Evolutionary conservation across 169 alveolate species (phyloP), one percentile per base, ranked within the genome.

Genomic region (Condylostoma magnum): DNA sequence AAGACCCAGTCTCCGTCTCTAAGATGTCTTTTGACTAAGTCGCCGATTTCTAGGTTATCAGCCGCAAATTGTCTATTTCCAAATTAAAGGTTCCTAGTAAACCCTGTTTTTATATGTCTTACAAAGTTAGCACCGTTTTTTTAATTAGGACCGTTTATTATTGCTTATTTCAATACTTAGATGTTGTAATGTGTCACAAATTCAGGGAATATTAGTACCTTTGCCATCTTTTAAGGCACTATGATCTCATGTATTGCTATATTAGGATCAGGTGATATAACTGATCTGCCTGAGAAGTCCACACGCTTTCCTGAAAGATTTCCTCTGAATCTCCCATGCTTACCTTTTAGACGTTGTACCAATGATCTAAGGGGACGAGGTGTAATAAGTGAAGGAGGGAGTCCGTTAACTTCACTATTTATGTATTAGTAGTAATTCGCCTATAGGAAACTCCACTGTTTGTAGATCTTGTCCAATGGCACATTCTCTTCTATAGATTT

Each of bases 201-300:
- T 72, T 97, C 99, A 4, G 99, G 99, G 82, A 93, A 97, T 3
- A 99, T 98, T 41, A 98, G 80, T 25, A 90, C 89, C 84, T 84
- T 95, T 6, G 99, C 99, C 82, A 97, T 97, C 80, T 92, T 90
- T 70, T 94, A 92, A 8, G 99, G 99, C 3, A 98, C 93, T 30
- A 97, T 99, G 28, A 98, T 99, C 80, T 98, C 96, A 80, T 95
- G 98, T 15, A 98, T 94, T 3, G 87, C 95, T 31, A 97, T 94
- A 84, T 98, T 98, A 31, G 99, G 99, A 76, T 98, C 99, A 2
- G 99, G 99, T 1, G 99, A 97, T 36, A 98, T 98, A 33, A 98
- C 99, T 10, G 99, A 97, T 57, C 99, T 83, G 30, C 99, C 99
- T 2, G 99, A 94, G 84, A 95, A 98, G 77, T 98, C 99, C n/a